Conservation (phyloP, 1,139 yeast genomes). For the Yamadazyma spencermartinsiae region DNA sequence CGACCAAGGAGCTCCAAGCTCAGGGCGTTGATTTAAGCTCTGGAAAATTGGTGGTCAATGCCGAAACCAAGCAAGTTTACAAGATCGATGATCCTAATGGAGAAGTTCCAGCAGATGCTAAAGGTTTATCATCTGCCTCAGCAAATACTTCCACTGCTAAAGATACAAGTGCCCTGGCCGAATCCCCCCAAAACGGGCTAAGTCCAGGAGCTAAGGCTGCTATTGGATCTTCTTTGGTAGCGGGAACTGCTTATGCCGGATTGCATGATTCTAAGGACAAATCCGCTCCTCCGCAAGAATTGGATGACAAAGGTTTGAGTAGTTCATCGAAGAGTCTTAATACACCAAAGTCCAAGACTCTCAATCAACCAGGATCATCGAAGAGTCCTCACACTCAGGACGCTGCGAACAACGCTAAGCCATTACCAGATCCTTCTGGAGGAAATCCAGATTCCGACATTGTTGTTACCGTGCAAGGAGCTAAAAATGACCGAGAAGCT, state of each 20-base stretch:
- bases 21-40: slow-evolving; percentile 37
- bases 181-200: not conserved
- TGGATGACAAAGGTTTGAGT: not conserved
- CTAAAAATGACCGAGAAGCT: slow-evolving; percentile 27
- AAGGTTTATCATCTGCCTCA: not conserved
- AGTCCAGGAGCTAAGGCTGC: slow-evolving; percentile 1
- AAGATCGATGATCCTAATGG: slow-evolving; percentile 20
- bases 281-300: not conserved
- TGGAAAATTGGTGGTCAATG: slow-evolving; percentile 39
- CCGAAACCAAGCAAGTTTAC: slow-evolving; percentile 34
- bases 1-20: slow-evolving; percentile 33
- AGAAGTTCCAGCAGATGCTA: not conserved
- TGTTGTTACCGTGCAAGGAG: slow-evolving; percentile 27
- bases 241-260: slow-evolving; percentile 18
- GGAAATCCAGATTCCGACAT: slow-evolving; percentile 13
- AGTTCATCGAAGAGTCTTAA: too few relatives aligned
- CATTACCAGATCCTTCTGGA: too few relatives aligned
- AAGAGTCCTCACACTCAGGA: too few relatives aligned
- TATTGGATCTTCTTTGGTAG: slow-evolving; percentile 10
- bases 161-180: slow-evolving; percentile 5
- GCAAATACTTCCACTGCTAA: slow-evolving; percentile 5
- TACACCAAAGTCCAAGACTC: too few relatives aligned
- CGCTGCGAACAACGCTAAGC: not conserved
- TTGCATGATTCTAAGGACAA: slow-evolving; percentile 6
- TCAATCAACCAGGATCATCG: too few relatives aligned